Base-by-base conservation (phyloP, 2,329 filamentous ascomycete species). In the Venturia effusa region DNA sequence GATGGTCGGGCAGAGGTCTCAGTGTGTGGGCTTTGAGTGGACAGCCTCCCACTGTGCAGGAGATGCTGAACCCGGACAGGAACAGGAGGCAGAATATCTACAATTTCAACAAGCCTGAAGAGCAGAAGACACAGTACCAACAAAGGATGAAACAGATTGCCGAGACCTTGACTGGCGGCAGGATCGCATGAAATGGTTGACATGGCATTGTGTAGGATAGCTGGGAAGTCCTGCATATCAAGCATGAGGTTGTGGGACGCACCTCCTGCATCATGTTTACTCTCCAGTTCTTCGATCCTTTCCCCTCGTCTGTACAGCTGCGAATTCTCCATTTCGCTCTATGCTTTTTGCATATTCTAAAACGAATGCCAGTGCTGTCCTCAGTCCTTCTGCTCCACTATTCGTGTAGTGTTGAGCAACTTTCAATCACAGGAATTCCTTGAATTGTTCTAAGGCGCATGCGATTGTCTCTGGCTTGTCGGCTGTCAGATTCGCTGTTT, bases 91-190 rank as follows among this genome's bases (percentile, higher is more conserved):
- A 22, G 63, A 68, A n/a, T 51, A 10, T 30, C 17, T 51, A 4
- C 45, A 27, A 51, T 11, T 22, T 48, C 4, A 22, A 22, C 45
- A 48, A 48, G 59, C 67, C 77, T 71, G 63, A 67, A 75, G 66
- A 74, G 66, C 70, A 73, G 62, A 71, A 70, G 45, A 72, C 72
- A 27, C 43, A 60, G 30, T 4, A 24, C n/a, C 13, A 62, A 64
- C 77, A 83, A 66, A 80, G 87, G 68, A 79, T 88, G 70, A 83
- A 80, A 76, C 83, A 79, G 73, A 82, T 89, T 70, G 85, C 83
- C 10, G 86, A 88, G 74, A 80, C 83, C 69, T 78, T 89, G 69
- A 89, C 86, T 24, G 87, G 87, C 64, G 86, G 86, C 61, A 88
- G 86, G 77, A 64, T 63, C 17, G 59, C 43, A 40, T 43, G 43